Base-by-base conservation (phyloP, 2,329 filamentous ascomycete species). In the Magnaporthiopsis poae region DNA sequence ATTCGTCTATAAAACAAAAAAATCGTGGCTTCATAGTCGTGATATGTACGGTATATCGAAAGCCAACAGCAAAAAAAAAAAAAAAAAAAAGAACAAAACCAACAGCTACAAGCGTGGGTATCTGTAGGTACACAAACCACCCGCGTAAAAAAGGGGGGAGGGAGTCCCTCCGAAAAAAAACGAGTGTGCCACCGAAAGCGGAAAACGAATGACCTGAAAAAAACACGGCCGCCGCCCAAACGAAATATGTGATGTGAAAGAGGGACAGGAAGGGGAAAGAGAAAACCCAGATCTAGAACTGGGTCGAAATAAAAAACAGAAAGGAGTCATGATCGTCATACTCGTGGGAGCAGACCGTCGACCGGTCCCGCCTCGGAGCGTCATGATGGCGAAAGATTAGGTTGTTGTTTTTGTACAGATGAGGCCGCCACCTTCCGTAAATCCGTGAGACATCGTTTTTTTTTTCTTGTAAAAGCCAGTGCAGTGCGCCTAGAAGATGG, bases 361-460 rank as follows among this genome's bases (percentile, higher is more conserved):
- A 5, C 11, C 11, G 29, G 25, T 18, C 25, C 25, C 29, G 27
- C 25, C 29, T 61, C 60, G 25, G 60, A 27, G 60, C 25, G 60
- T 29, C 60, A 63, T 63, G 61, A 46, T 39, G 35, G 39, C 61
- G 39, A 63, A 63, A 35, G n/a, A 39, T 39, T 35, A 63, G n/a
- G 21, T 31, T 46, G 31, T 27, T 27, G 2, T 62, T 62, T 21
- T 62, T 63, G 25, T 63, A 63, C 61, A 63, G 29, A 39, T 9
- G 25, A 18, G 25, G 61, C n/a, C 61, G 39, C 35, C 35, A 63
- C 35, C 61, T 39, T 12, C 39, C 61, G 18, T 63, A 35, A 35
- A 27, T 39, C 27, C 35, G 35, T 27, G 27, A 33, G 21, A 46
- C 33, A 63, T 18, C 25, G 35, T 35, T 35, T 56, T 56, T 56